phyloP scores from a whole-genome alignment of 306 rosid species.

The Vicia sativa region DNA sequence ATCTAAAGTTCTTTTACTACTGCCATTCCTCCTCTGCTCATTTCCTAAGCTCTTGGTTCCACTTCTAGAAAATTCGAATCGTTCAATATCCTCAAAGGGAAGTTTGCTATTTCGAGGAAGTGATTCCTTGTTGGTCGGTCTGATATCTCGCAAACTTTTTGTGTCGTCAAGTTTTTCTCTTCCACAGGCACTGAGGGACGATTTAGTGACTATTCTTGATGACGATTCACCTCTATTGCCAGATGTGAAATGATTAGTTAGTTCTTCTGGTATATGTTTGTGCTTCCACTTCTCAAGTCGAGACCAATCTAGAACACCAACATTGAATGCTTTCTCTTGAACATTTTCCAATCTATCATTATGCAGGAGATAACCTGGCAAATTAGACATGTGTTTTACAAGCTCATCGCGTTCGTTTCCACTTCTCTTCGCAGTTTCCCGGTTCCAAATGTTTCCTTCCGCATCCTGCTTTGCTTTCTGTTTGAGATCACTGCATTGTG shows the following conservation, averaged over 20 bases:
- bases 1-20: slow-evolving; percentile 40
- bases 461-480: slow-evolving; percentile 41
- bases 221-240: slow-evolving; percentile 43
- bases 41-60: slow-evolving; percentile 44
- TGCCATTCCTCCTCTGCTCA: slow-evolving; percentile 49
- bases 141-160: slow-evolving; percentile 41
- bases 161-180: slow-evolving; percentile 41
- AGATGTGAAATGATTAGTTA: slow-evolving; percentile 43
- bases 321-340: slow-evolving; percentile 74
- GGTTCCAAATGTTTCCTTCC: slow-evolving; percentile 30
- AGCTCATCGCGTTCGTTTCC: slow-evolving; percentile 67
- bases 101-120: slow-evolving; percentile 44
- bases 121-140: slow-evolving; percentile 44
- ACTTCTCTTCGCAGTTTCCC: slow-evolving; percentile 43
- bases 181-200: slow-evolving; percentile 39
- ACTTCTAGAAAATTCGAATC: slow-evolving; percentile 45
- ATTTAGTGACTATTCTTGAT: slow-evolving; percentile 43
- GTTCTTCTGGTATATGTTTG: slow-evolving; percentile 43
- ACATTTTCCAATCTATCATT: slow-evolving; percentile 54
- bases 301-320: slow-evolving; percentile 92
- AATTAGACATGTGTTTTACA: slow-evolving; percentile 86
- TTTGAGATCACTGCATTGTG: slow-evolving; percentile 42
- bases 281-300: slow-evolving; percentile 82
- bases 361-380: slow-evolving; percentile 76
- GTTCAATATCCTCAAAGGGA: slow-evolving; percentile 40